Base-by-base conservation (phyloP, 2,329 filamentous ascomycete species). In the Xylaria sp. region DNA sequence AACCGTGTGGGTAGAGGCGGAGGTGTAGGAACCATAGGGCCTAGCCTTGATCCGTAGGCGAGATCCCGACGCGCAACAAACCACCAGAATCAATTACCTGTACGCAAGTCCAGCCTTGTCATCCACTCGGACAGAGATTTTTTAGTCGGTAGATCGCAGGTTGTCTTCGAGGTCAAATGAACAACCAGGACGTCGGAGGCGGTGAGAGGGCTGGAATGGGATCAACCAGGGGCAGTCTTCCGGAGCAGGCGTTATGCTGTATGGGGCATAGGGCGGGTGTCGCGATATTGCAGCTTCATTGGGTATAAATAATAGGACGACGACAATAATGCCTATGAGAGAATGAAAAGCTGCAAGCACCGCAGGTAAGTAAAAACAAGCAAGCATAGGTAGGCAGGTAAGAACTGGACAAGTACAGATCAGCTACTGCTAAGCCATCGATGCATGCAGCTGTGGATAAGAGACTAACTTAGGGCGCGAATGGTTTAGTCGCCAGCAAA, bases 1-100 rank as follows among this genome's bases (percentile, higher is more conserved):
- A 96, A 96, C 70, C 85, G 86, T 70, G 82, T 85, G 10, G 91
- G 92, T 65, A 94, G 77, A 70, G 81, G 77, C 65, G 79, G 81
- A 62, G 83, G 80, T 74, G 80, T 76, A 56, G 79, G 77, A 63
- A 78, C 78, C 83, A 85, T 86, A 54, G 62, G 74, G 70, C 59
- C 60, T 60, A 57, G 18, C 34, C 18, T 48, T 58, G 34, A 46
- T 46, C 52, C 11, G 49, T 16, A 18, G 48, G 37, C 34, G 18
- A 62, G 58, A 55, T 49, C 53, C 23, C 52, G 48, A 51, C 63
- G 59, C 23, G 23, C 18, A 13, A 16, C 10, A 42, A 54, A 47
- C 30, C 39, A 48, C 34, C 52, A n/a, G 34, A 39, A 30, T 59
- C 34, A 55, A 47, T 44, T 57, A 57, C 19, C 11, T 46, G 42